Conservation (phyloP, 1,284 basidiomycete species). For the Puccinia horiana region DNA sequence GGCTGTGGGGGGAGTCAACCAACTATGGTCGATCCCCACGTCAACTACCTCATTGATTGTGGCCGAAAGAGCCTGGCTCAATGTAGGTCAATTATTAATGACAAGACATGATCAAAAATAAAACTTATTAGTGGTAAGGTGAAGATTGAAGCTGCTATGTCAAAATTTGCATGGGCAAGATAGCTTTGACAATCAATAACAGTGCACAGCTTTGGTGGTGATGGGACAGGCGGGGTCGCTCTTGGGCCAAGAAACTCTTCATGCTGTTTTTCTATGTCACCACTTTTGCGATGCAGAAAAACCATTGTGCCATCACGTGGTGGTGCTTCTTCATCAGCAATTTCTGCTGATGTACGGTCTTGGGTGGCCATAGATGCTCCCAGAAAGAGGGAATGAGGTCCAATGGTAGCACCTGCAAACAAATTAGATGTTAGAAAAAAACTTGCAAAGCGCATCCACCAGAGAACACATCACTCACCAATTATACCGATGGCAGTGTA, state of each 20-base stretch:
- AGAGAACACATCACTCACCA: slow-evolving; percentile 7
- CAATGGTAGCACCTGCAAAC: slow-evolving; percentile 34
- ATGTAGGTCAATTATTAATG: background rate
- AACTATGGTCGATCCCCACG: too few relatives aligned
- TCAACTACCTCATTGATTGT: too few relatives aligned
- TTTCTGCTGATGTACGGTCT: background rate
- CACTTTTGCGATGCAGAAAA: background rate
- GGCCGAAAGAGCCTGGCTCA: too few relatives aligned
- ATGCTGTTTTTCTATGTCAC: slow-evolving; percentile 17
- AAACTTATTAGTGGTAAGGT: slow-evolving; percentile 39
- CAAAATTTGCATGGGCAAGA: slow-evolving; percentile 42
- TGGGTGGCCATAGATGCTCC: slow-evolving; percentile 39
- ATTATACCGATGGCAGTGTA: slow-evolving; percentile 43
- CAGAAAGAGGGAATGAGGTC: slow-evolving; percentile 43
- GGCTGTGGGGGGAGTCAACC: too few relatives aligned
- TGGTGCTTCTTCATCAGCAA: background rate
- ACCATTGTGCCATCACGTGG: background rate
- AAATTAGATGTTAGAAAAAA: background rate
- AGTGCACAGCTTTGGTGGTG: background rate
- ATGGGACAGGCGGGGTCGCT: background rate
- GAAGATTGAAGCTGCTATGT: slow-evolving; percentile 44
- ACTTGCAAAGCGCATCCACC: background rate
- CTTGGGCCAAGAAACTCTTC: background rate
- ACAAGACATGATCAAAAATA: background rate
- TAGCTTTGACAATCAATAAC: slow-evolving; percentile 30